Evolutionary conservation across 2,329 filamentous ascomycete species (phyloP).

Genomic region (Tolypocladium album): DNA sequence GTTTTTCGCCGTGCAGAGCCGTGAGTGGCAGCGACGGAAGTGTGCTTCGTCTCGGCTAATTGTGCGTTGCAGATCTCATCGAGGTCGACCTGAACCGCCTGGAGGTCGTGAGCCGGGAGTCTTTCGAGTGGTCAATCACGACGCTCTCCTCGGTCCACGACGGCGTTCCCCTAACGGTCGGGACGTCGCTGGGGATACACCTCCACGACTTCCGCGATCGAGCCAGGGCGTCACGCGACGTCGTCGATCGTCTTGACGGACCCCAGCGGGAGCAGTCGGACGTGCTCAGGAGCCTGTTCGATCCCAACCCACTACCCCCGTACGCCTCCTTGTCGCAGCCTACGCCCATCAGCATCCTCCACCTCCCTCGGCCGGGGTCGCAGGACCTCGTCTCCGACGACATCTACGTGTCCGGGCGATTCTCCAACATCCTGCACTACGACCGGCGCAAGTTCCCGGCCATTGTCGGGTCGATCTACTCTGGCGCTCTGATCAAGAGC

Average conservation of each 20-base stretch:
- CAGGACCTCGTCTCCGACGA: constrained; percentile 54
- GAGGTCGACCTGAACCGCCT: constrained; percentile 74
- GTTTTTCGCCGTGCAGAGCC: constrained; percentile 70
- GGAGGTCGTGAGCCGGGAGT: constrained; percentile 54
- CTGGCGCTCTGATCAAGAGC: constrained; percentile 68
- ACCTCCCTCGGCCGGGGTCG: constrained; percentile 50
- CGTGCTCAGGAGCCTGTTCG: constrained; percentile 31
- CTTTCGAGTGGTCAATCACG: constrained; percentile 74
- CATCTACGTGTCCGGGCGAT: constrained; percentile 82
- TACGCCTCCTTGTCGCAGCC: constrained; percentile 71
- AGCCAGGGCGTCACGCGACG: constrained; percentile 18
- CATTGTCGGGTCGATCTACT: constrained; percentile 69
- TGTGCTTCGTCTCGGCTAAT: constrained; percentile 1
- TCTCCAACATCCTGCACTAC: constrained; percentile 81
- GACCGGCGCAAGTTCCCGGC: constrained; percentile 77
- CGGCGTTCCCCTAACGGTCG: constrained; percentile 67
- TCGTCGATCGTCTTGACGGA: constrained; percentile 24
- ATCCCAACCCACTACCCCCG: constrained; percentile 38
- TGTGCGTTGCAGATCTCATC: constrained; percentile 42
- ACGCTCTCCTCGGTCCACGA: constrained; percentile 62
- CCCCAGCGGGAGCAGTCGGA: constrained; percentile 13
- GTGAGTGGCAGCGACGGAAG: constrained; percentile 28
- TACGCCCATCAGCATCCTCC: constrained; percentile 72
- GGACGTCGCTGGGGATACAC: constrained; percentile 71
- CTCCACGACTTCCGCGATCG: constrained; percentile 63